Percentiles rank a stretch among this genome's conserved stretches.
Evolutionary conservation across 805 yeast species (phyloP).

Genomic region (Sugiyamaella mastotermitis): DNA sequence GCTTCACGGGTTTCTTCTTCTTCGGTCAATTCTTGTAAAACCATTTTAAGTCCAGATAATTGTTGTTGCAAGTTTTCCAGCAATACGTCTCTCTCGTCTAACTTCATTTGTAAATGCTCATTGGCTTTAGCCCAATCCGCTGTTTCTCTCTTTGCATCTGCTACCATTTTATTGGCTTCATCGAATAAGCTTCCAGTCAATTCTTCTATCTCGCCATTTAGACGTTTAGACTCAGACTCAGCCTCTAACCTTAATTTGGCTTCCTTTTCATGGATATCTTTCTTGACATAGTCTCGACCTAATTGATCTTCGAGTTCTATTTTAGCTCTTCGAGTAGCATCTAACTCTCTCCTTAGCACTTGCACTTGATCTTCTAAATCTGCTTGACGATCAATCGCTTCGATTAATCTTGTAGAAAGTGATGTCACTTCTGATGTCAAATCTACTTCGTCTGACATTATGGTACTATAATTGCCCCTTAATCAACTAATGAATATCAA

Average conservation of each 20-base stretch:
- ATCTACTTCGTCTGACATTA: too few relatives aligned
- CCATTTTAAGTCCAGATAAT: constrained; percentile 54
- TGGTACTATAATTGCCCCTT: too few relatives aligned
- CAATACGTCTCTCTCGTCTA: constrained; percentile 67
- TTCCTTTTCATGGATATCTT: constrained; percentile 13
- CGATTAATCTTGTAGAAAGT: constrained; percentile 26
- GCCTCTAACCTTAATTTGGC: constrained; percentile 36
- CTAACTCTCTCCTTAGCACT: constrained; percentile 20
- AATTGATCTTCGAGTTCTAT: constrained; percentile 14
- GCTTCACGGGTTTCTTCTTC: constrained; percentile 21
- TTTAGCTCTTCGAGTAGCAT: constrained; percentile 18
- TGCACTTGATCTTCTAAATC: constrained; percentile 26
- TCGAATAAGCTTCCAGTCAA: constrained; percentile 69
- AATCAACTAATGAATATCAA: not conserved
- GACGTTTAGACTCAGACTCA: constrained; percentile 49
- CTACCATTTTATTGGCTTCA: constrained; percentile 82
- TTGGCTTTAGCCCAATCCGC: constrained; percentile 48
- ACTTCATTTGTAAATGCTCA: constrained; percentile 67
- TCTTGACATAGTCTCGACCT: constrained; percentile 23
- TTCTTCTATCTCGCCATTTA: constrained; percentile 74
- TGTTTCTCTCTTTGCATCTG: constrained; percentile 61
- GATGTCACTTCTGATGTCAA: constrained; percentile 17
- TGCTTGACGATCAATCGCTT: constrained; percentile 26
- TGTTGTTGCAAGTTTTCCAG: constrained; percentile 63
- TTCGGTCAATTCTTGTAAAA: constrained; percentile 52